Base-by-base conservation (phyloP, 345 rosid genomes). In the Aquilaria yunnanensis region DNA sequence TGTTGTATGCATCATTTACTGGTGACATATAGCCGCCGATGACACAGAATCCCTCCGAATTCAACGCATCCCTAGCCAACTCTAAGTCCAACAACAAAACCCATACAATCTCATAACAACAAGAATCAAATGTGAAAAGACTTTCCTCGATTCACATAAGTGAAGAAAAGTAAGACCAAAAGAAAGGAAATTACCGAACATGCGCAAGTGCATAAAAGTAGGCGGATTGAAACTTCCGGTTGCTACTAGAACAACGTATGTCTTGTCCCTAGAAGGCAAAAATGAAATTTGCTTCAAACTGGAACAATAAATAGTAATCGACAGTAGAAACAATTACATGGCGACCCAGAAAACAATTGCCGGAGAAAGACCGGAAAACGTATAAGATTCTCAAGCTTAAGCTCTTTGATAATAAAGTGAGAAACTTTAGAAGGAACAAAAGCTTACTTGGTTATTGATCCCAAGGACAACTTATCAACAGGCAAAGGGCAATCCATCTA, bases 171-270 rank as follows among this genome's bases (percentile, higher is more conserved):
- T 23, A 59, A 6, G 3, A 9, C 8, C 16, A 3, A 45, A 43
- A 45, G 45, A 41, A 63, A 55, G 31, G 32, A 71, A 23, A 31
- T 78, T 47, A 89, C 98, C 97, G 75, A 94, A 85, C 84, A 94
- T 74, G 62, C 97, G 96, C 69, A 88, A 67, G 76, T 88, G 99
- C 97, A 94, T 94, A 68, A 77, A 80, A 60, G 97, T 94, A 2
- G 99, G 99, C 75, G 99, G 99, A 74, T 88, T 94, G 88, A 94
- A 94, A 74, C 95, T 86, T 56, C 99, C 96, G 30, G 88, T 82
- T 12, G 90, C 88, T 48, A 90, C 90, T 54, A 94, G 84, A 71
- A 85, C 88, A 12, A 83, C 95, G 76, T 23, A 65, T 37, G 66
- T 66, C 64, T 73, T 76, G 64, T 70, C 78, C 78, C 84, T 80